These are phyloP conservation scores for Alternaria sp. DNA, from an alignment of 2,329 filamentous ascomycete genomes.

Conservation along the genomic window DNA sequence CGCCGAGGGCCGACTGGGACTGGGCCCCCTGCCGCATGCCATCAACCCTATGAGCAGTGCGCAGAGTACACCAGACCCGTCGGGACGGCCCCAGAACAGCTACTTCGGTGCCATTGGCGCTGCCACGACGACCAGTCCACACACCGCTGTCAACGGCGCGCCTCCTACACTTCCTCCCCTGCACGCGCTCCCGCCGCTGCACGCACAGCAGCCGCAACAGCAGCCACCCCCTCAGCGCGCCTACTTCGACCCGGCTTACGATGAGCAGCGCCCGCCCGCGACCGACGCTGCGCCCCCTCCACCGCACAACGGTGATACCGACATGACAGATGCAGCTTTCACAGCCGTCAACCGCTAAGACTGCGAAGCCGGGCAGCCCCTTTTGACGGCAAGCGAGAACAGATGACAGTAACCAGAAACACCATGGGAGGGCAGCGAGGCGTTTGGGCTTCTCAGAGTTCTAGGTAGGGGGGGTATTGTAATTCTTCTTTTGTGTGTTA, in stretches of 20 bases:
- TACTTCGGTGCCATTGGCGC: slow-evolving; percentile 41
- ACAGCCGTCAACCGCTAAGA: slow-evolving; percentile 47
- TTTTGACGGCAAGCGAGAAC: neutral
- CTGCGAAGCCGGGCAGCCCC: neutral
- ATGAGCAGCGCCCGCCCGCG: slow-evolving; percentile 31
- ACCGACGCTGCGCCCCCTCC: slow-evolving; percentile 22
- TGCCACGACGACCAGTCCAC: slow-evolving; percentile 30
- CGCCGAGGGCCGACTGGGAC: neutral
- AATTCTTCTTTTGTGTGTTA: slow-evolving; percentile 6
- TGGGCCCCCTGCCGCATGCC: slow-evolving; percentile 6
- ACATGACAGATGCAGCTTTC: slow-evolving; percentile 51
- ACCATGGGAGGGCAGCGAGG: slow-evolving; percentile 9
- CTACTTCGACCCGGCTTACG: slow-evolving; percentile 44
- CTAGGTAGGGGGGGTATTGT: neutral
- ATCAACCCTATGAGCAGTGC: slow-evolving; percentile 44
- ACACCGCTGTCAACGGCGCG: slow-evolving; percentile 38
- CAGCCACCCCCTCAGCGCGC: slow-evolving; percentile 22
- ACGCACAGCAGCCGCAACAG: slow-evolving; percentile 25
- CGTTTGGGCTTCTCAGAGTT: slow-evolving; percentile 2
- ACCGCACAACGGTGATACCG: slow-evolving; percentile 48
- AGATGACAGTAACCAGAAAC: neutral
- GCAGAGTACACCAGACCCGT: slow-evolving; percentile 48
- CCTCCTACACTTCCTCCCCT: slow-evolving; percentile 29
- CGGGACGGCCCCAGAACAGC: slow-evolving; percentile 29
- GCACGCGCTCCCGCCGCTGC: slow-evolving; percentile 34